These are phyloP conservation scores for Aspergillus udagawae DNA, from an alignment of 2,329 filamentous ascomycete species.

Conservation along the genomic window DNA sequence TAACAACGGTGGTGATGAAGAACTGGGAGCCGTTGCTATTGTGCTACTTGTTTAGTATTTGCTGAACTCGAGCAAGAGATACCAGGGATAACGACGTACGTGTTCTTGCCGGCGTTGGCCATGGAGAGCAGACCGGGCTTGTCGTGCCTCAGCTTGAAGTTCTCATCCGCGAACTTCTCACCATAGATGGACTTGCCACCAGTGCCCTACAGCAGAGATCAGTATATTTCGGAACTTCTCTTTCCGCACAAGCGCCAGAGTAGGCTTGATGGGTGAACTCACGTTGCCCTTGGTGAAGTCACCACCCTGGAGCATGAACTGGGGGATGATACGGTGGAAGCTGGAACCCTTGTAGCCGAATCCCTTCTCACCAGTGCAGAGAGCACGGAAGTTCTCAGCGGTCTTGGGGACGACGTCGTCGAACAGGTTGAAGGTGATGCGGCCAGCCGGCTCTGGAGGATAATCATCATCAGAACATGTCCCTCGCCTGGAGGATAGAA, in stretches of 20 bases:
- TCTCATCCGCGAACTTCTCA: slow-evolving; percentile 91
- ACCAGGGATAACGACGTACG: slow-evolving; percentile 46
- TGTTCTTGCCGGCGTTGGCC: slow-evolving; percentile 95
- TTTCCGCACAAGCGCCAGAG: background rate
- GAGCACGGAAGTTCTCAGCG: slow-evolving; percentile 74
- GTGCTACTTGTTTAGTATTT: slow-evolving; percentile 7
- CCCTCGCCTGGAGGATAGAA: background rate
- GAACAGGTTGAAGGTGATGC: slow-evolving; percentile 87
- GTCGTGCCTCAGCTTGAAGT: slow-evolving; percentile 74
- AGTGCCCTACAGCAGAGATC: slow-evolving; percentile 59
- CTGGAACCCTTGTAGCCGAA: slow-evolving; percentile 77
- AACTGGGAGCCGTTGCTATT: slow-evolving; percentile 65
- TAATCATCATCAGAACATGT: background rate
- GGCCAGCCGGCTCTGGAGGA: slow-evolving; percentile 63
- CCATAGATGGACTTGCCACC: slow-evolving; percentile 94
- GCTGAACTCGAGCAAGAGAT: background rate
- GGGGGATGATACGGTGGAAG: slow-evolving; percentile 89
- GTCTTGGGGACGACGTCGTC: slow-evolving; percentile 86
- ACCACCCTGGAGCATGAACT: slow-evolving; percentile 95
- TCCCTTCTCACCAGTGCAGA: slow-evolving; percentile 77
- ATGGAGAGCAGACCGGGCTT: slow-evolving; percentile 80
- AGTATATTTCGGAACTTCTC: slow-evolving; percentile 8
- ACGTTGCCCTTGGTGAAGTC: slow-evolving; percentile 93
- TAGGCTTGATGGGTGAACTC: slow-evolving; percentile 38
- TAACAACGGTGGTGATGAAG: slow-evolving; percentile 67